Conservation (phyloP, 805 yeast species). For the Saccharomycopsis fermentans region DNA sequence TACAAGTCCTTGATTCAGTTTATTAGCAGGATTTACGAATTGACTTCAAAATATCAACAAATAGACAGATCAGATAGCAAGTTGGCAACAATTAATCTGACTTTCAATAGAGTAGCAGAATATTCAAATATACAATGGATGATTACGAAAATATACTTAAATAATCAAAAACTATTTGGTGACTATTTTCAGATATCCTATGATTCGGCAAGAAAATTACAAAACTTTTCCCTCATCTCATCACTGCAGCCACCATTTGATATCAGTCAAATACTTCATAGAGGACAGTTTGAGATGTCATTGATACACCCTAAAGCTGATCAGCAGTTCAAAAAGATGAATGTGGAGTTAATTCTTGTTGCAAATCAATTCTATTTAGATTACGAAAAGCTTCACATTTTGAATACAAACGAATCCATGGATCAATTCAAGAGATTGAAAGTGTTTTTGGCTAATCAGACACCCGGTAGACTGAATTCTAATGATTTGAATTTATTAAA, state of each 20-base stretch:
- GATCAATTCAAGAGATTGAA: slow-evolving; percentile 9
- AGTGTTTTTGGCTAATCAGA: background rate
- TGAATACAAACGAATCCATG: slow-evolving; percentile 8
- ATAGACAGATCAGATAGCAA: slow-evolving; percentile 2
- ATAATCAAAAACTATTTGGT: slow-evolving; percentile 13
- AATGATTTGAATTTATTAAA: background rate
- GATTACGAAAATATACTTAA: slow-evolving; percentile 10
- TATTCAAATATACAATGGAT: slow-evolving; percentile 15
- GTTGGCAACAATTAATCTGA: slow-evolving; percentile 11
- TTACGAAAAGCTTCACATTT: slow-evolving; percentile 6
- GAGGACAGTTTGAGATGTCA: slow-evolving; percentile 18
- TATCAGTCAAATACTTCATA: slow-evolving; percentile 7
- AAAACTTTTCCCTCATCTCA: background rate
- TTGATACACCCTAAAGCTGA: slow-evolving; percentile 13
- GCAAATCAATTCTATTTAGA: slow-evolving; percentile 9
- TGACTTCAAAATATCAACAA: slow-evolving; percentile 6
- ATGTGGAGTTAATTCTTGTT: slow-evolving; percentile 15
- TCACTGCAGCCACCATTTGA: slow-evolving; percentile 1
- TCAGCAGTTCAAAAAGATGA: slow-evolving; percentile 7
- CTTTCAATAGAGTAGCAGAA: slow-evolving; percentile 3
- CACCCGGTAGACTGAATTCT: too few species aligned
- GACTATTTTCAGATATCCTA: slow-evolving; percentile 16
- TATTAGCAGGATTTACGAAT: slow-evolving; percentile 3
- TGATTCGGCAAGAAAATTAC: slow-evolving; percentile 3
- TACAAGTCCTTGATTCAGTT: slow-evolving; percentile 13